Evolutionary conservation across 2,329 filamentous ascomycete genomes (phyloP).

Genomic region (Anthostomella pinea): DNA sequence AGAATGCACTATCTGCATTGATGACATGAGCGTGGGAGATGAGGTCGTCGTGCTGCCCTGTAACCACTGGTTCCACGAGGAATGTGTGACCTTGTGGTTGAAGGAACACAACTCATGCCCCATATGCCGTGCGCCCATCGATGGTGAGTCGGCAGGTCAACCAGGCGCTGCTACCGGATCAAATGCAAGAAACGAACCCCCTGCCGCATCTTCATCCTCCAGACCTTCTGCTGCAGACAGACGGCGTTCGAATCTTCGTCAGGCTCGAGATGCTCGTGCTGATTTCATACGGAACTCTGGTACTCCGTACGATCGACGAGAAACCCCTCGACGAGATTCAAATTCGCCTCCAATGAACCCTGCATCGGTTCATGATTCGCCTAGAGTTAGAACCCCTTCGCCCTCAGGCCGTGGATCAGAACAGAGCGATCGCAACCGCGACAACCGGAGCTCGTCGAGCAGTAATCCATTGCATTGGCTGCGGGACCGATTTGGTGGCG

Average conservation of each 20-base stretch:
- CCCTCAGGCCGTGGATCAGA: slow-evolving; percentile 23
- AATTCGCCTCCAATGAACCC: slow-evolving; percentile 25
- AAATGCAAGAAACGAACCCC: slow-evolving; percentile 10
- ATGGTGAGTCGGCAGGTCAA: slow-evolving; percentile 33
- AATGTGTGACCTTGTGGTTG: slow-evolving; percentile 81
- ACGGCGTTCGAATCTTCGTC: slow-evolving; percentile 20
- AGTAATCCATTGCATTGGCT: slow-evolving; percentile 45
- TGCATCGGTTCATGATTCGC: slow-evolving; percentile 14
- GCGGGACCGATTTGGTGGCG: slow-evolving; percentile 38
- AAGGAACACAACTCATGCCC: slow-evolving; percentile 91
- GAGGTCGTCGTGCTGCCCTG: slow-evolving; percentile 79
- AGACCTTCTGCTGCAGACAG: slow-evolving; percentile 16
- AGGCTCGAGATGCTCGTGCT: slow-evolving; percentile 20
- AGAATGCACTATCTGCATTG: slow-evolving; percentile 95
- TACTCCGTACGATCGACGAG: slow-evolving; percentile 11
- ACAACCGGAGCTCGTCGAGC: slow-evolving; percentile 33
- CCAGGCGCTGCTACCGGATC: slow-evolving; percentile 13
- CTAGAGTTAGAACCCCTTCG: slow-evolving; percentile 27
- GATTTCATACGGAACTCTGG: slow-evolving; percentile 20
- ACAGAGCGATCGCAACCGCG: slow-evolving; percentile 30
- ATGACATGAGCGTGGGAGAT: slow-evolving; percentile 69
- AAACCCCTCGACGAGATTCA: slow-evolving; percentile 20
- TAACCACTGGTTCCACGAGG: slow-evolving; percentile 88
- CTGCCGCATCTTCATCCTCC: slow-evolving; percentile 16
- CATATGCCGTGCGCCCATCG: slow-evolving; percentile 65